phyloP scores from a whole-genome alignment of 495 filamentous ascomycete genomes.

The Aspergillus ellipticus region DNA sequence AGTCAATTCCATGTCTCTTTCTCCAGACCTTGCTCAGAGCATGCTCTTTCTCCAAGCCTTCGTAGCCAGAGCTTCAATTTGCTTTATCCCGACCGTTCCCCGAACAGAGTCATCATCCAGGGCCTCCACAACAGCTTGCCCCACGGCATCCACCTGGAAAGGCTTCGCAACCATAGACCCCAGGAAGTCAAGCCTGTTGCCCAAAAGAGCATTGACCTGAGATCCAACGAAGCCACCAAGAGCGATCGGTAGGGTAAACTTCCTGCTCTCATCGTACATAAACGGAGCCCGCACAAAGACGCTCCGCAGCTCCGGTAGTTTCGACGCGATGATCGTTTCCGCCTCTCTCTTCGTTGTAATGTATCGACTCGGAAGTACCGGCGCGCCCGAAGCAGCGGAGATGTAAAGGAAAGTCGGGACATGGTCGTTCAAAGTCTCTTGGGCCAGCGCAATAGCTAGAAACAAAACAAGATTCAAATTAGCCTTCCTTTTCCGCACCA shows the following conservation, averaged over 20 bases:
- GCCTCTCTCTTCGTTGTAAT: conserved; percentile 91
- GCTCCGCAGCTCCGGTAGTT: conserved; percentile 68
- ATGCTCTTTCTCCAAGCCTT: conserved; percentile 79
- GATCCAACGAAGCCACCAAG: conserved; percentile 63
- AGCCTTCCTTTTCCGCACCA: conserved; percentile 15
- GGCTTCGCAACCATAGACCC: conserved; percentile 83
- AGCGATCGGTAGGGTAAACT: conserved; percentile 82
- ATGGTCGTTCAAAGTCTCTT: conserved; percentile 62
- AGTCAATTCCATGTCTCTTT: not conserved
- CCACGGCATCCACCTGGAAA: conserved; percentile 78
- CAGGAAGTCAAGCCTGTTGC: conserved; percentile 66
- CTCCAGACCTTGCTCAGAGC: conserved; percentile 49
- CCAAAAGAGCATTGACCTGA: conserved; percentile 67
- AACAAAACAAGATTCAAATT: conserved; percentile 10
- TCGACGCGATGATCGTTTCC: conserved; percentile 68
- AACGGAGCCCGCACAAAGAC: conserved; percentile 85
- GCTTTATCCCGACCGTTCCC: conserved; percentile 63
- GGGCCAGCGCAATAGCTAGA: conserved; percentile 70
- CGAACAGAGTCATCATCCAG: conserved; percentile 64
- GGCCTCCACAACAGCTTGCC: conserved; percentile 78
- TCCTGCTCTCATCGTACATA: conserved; percentile 78
- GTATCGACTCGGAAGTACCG: conserved; percentile 78
- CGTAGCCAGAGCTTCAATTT: conserved; percentile 69
- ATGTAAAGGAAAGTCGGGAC: conserved; percentile 77
- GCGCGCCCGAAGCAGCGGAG: conserved; percentile 80